These are phyloP conservation scores for Pseudognaphalium luteoalbum DNA, from an alignment of 129 eudicot genomes.

Conservation along the genomic window DNA sequence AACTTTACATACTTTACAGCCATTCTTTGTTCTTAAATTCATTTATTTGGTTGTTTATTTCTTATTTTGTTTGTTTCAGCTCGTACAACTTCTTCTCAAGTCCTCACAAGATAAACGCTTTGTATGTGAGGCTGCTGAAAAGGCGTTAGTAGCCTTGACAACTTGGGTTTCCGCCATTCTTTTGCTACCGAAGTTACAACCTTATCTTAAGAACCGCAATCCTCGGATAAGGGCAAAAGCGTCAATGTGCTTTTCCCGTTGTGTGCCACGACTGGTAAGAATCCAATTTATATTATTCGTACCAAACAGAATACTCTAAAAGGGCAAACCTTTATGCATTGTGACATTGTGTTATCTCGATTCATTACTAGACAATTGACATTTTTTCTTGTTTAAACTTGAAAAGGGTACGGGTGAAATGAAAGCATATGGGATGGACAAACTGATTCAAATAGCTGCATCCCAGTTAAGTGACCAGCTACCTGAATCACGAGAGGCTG, in stretches of 20 bases:
- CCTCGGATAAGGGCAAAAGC: conserved; percentile 95
- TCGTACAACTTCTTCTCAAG: conserved; percentile 79
- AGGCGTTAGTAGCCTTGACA: conserved; percentile 61
- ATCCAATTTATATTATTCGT: not conserved
- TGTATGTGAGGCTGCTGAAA: conserved; percentile 92
- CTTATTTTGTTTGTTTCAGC: conserved; percentile 37
- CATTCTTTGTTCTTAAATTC: no score
- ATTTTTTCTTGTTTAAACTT: no score
- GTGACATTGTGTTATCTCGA: no score
- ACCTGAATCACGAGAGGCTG: conserved; percentile 88
- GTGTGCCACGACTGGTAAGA: conserved; percentile 71
- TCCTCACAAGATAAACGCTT: conserved; percentile 91
- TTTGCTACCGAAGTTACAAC: conserved; percentile 72
- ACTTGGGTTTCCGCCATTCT: conserved; percentile 53
- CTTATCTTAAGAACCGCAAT: conserved; percentile 68
- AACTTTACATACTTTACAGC: no score
- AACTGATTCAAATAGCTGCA: conserved; percentile 64
- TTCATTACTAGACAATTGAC: no score
- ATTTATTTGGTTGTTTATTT: no score
- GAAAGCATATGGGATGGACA: conserved; percentile 65
- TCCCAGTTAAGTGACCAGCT: conserved; percentile 83
- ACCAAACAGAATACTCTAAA: no score
- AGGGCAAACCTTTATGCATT: no score
- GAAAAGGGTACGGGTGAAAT: conserved; percentile 66
- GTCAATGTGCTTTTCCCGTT: conserved; percentile 65